Conservation (phyloP, 2,329 filamentous ascomycete genomes). For the Diplodia sapinea region DNA sequence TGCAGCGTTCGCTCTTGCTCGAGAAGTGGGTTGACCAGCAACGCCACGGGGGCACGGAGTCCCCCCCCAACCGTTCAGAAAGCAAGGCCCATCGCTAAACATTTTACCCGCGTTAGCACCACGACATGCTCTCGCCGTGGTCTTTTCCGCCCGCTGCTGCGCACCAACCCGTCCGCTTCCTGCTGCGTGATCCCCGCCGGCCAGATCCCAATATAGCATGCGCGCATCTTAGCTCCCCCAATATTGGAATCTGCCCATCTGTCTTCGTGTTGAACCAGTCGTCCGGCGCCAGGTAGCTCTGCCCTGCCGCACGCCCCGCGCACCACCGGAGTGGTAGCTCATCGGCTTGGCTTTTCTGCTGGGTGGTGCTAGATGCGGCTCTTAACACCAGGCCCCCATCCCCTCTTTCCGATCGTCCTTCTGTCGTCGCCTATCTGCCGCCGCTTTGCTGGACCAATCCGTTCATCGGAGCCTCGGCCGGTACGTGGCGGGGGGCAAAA, state of each 20-base stretch:
- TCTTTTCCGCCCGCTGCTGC: slow-evolving; percentile 11
- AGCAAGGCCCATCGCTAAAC: slow-evolving; percentile 7
- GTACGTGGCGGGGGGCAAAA: slow-evolving; percentile 6
- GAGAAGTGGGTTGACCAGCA: slow-evolving; percentile 3
- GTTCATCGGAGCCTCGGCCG: neutral
- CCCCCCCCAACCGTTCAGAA: neutral
- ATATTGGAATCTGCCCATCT: slow-evolving; percentile 1
- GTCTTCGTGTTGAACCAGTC: neutral
- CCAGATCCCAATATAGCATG: slow-evolving; percentile 8
- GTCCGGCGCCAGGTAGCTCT: slow-evolving; percentile 4
- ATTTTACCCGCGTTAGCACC: slow-evolving; percentile 12
- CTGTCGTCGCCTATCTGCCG: neutral
- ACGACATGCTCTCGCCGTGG: neutral
- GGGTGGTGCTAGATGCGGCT: slow-evolving; percentile 20
- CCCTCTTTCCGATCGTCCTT: neutral
- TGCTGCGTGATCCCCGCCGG: neutral
- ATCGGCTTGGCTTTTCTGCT: slow-evolving; percentile 28
- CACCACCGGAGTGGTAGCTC: slow-evolving; percentile 24
- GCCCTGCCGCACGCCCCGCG: slow-evolving; percentile 21
- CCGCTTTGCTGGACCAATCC: neutral
- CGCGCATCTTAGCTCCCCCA: slow-evolving; percentile 10
- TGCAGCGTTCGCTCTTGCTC: slow-evolving; percentile 13
- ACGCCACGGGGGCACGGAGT: slow-evolving; percentile 5
- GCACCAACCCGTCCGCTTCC: neutral
- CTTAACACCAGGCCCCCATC: neutral